Evolutionary conservation across 2,329 filamentous ascomycete species (phyloP), one percentile per base, ranked within the genome.

Genomic region (Stenocarpella maydis): DNA sequence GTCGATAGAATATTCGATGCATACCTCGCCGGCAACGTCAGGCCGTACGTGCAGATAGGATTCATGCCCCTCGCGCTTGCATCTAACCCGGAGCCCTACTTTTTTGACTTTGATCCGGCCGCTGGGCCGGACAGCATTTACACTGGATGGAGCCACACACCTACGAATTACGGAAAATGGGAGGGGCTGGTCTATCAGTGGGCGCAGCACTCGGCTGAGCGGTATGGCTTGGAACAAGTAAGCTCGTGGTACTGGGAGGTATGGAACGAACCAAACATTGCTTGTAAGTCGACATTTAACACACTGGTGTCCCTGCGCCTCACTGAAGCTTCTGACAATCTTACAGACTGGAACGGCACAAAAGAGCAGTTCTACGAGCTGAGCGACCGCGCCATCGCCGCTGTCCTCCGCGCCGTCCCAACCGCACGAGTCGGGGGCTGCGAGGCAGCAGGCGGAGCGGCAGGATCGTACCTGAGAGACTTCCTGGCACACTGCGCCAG

Each of bases 171-270:
- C 52, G 28, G 4, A 15, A 58, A 58, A 15, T 67, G 65, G 65
- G 65, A 67, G 50, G 19, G 49, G 4, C 26, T 67, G 12, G 50
- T 67, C 2, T 67, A 55, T 19, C 14, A 58, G 14, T 67, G 65
- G 65, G 52, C 65, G 8, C 26, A 54, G 5, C 65, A 67, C 15
- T 55, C 65, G 28, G 52, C 58, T 3, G 65, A 67, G 10, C 19
- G 65, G 7, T 67, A 67, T 37, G 65, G 65, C 28, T 17, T 58
- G 12, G 52, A 58, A 15, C 52, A 67, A 10, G 52, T 67, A 1
- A 67, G 53, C 52, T 55, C 65, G 7, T 67, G 65, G 65, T 67
- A 67, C 24, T 67, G 65, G 65, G 65, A 67, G 31, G 26, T 34
- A 3, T 67, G 65, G 65, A 67, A 67, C 14, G 65, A 67, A 21